phyloP scores from a whole-genome alignment of 1,284 basidiomycete species.

The Trichosporon ovoides region DNA sequence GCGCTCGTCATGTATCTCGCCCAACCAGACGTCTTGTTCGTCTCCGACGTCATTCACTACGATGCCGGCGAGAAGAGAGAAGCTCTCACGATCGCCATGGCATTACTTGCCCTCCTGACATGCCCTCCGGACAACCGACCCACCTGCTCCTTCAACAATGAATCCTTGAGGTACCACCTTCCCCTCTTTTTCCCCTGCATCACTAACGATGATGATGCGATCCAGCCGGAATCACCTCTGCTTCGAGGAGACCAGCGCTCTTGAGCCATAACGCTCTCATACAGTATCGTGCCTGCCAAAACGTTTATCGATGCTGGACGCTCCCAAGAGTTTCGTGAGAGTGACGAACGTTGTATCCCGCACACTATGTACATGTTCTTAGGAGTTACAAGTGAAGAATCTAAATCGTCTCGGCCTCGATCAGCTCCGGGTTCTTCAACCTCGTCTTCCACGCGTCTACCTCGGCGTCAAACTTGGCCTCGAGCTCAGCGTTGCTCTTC shows the following conservation, averaged over 20 bases:
- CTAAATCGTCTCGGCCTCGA: background rate
- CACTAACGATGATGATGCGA: no score
- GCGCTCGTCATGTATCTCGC: constrained; percentile 12
- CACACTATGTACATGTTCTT: no score
- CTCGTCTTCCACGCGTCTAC: constrained; percentile 24
- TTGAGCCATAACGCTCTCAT: no score
- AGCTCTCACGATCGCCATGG: constrained; percentile 2
- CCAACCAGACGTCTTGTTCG: constrained; percentile 11
- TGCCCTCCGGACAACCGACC: background rate
- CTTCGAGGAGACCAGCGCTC: no score
- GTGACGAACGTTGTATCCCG: no score
- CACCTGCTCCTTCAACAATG: constrained; percentile 3
- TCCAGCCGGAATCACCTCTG: no score
- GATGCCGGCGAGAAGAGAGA: constrained; percentile 2
- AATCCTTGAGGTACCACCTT: background rate
- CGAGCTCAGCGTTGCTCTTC: constrained; percentile 37
- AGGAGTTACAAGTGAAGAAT: background rate
- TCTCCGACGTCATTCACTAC: constrained; percentile 1
- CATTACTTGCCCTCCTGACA: constrained; percentile 3
- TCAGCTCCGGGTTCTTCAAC: constrained; percentile 10
- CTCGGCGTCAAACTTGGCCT: constrained; percentile 24
- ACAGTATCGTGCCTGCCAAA: no score
- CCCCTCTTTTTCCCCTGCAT: no score
- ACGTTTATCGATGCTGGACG: no score
- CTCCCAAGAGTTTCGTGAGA: no score